phyloP scores from a whole-genome alignment of 192 early-diverging fungal species.

The Entomortierella beljakovae region DNA sequence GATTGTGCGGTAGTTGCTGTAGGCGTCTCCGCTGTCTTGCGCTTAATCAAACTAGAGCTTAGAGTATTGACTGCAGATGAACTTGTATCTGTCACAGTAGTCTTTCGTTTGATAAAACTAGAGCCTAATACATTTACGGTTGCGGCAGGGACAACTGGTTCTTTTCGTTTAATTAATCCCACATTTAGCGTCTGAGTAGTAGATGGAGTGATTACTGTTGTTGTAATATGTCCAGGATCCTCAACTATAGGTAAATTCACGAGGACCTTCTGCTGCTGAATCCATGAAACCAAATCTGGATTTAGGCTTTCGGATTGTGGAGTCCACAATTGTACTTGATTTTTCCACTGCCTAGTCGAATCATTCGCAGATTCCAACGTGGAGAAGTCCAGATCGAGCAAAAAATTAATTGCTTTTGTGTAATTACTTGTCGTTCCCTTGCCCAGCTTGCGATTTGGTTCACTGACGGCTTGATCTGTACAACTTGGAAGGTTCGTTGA shows the following conservation, averaged over 20 bases:
- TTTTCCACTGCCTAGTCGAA: constrained; percentile 20
- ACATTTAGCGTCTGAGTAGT: constrained; percentile 7
- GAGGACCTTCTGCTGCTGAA: background rate
- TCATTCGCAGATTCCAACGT: constrained; percentile 1
- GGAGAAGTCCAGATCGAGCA: constrained; percentile 31
- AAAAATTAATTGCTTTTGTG: constrained; percentile 35
- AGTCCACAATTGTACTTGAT: constrained; percentile 9
- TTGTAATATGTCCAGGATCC: too few species aligned
- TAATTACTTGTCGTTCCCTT: constrained; percentile 8
- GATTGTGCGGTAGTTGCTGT: too few species aligned
- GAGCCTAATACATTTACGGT: constrained; percentile 13
- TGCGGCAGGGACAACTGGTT: background rate
- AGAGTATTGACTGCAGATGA: background rate
- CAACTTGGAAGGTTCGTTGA: background rate
- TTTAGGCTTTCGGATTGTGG: background rate
- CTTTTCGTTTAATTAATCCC: constrained; percentile 39
- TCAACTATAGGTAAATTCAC: background rate
- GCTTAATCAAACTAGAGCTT: too few species aligned
- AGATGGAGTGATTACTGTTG: background rate
- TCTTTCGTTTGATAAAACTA: constrained; percentile 21
- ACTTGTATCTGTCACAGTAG: too few species aligned
- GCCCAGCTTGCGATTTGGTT: background rate
- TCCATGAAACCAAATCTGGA: background rate
- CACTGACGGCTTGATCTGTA: background rate
- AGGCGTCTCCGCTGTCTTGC: too few species aligned